These are phyloP conservation scores for Penicillium sp. DNA, from an alignment of 2,329 filamentous ascomycete species.

Conservation along the genomic window DNA sequence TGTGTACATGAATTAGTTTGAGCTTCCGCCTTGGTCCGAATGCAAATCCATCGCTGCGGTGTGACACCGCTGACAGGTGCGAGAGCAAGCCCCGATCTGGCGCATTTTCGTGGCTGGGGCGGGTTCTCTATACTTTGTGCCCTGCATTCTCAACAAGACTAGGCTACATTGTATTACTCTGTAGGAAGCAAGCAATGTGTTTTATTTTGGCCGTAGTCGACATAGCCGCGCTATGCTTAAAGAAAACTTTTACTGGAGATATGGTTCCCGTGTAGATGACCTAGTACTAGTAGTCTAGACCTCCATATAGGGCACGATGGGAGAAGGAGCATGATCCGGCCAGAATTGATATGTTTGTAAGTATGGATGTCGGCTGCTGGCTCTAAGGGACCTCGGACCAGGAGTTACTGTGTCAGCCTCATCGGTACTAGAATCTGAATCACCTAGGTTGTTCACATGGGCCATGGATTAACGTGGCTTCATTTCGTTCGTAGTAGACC, in stretches of 20 bases:
- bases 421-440: constrained; percentile 4
- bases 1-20: constrained; percentile 7
- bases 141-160: constrained; percentile 9
- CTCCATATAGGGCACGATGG: constrained; percentile 12
- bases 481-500: constrained; percentile 11
- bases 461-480: constrained; percentile 21
- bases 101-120: constrained; percentile 10
- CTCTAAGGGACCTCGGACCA: neutral
- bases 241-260: neutral
- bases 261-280: constrained; percentile 20
- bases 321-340: constrained; percentile 2
- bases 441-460: constrained; percentile 17
- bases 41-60: constrained; percentile 19
- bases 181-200: neutral
- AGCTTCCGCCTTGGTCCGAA: constrained; percentile 14
- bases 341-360: neutral
- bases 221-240: constrained; percentile 18
- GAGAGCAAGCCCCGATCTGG: constrained; percentile 13
- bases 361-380: neutral
- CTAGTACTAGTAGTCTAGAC: constrained; percentile 9
- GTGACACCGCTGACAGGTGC: constrained; percentile 22
- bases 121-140: neutral
- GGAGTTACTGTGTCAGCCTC: constrained; percentile 10
- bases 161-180: neutral
- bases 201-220: constrained; percentile 5